Base-by-base conservation (phyloP, 352 stramenopile species). In the Phytophthora fragariae region DNA sequence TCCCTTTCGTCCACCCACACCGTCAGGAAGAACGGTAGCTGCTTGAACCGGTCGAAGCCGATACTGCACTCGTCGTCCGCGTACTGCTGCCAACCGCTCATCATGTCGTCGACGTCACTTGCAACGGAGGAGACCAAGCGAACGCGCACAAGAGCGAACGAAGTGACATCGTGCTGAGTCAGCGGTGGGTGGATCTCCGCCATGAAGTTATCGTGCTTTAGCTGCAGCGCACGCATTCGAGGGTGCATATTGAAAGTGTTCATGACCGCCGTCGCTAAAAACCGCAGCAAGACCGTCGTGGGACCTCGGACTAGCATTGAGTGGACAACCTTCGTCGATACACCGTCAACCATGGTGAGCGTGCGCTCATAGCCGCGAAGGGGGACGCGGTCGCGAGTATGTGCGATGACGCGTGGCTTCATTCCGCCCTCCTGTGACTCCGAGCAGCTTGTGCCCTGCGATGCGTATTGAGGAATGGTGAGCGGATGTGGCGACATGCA, bases 241-340 rank as follows among this genome's bases (percentile, higher is more conserved):
- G 76, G 79, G 57, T 84, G 76, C 5, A 55, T 46, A 57, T 86
- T 84, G 66, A 81, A 82, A 1, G 76, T 77, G 7, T 64, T 66
- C 41, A 76, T 50, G 24, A 81, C 9, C 8, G 79, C 76, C 1
- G 50, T 29, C 10, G 70, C 62, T 8, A 80, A 27, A n/a, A 72
- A 61, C 0, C 33, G 47, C 19, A 78, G 46, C 19, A 86, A 21
- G 12, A 66, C 33, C 8, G 61, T 11, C 15, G 50, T 76, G 17
- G 63, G n/a, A 8, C 72, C 73, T 0, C 54, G 27, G 8, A 69
- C 55, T 7, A 53, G 37, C 29, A 69, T 62, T 8, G 41, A 47
- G 52, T 69, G 62, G n/a, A 52, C 55, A n/a, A 57, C 47, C 27
- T 69, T 69, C 12, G 39, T 53, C 6, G 62, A 68, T 11, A 68